phyloP scores from a whole-genome alignment of 83 land plant species.

The Isoetes engelmannii region DNA sequence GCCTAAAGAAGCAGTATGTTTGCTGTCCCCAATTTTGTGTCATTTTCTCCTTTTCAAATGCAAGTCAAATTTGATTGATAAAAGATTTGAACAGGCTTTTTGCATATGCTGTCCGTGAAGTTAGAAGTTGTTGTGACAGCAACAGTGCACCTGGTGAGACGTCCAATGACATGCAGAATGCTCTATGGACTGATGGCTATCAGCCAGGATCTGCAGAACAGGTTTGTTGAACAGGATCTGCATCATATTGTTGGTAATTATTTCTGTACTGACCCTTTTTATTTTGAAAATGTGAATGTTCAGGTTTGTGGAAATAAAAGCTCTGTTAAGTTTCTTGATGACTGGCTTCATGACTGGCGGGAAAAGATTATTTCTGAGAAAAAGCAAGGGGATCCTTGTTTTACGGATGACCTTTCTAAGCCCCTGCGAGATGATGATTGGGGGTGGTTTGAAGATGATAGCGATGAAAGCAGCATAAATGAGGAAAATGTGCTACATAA shows the following conservation, averaged over 20 bases:
- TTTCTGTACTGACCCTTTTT: conserved; percentile 4
- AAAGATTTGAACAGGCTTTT: no score
- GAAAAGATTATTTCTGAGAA: conserved; percentile 13
- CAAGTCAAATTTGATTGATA: no score
- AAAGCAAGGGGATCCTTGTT: conserved; percentile 10
- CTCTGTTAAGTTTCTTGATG: conserved; percentile 44
- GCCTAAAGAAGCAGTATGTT: no score
- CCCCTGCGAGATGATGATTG: conserved; percentile 21
- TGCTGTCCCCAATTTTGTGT: no score
- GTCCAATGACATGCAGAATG: conserved; percentile 11
- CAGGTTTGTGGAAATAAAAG: conserved; percentile 74
- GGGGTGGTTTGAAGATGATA: conserved; percentile 28
- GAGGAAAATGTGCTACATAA: conserved; percentile 35
- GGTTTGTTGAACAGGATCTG: conserved; percentile 9
- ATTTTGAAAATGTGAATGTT: not conserved
- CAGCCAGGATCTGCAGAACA: conserved; percentile 27
- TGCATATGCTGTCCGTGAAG: no score
- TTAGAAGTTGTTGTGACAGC: no score
- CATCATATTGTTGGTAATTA: not conserved
- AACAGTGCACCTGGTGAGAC: not conserved
- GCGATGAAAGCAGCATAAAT: conserved; percentile 28
- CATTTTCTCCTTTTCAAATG: no score
- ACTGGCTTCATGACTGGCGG: conserved; percentile 63
- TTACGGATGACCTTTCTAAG: not conserved
- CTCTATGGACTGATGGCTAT: conserved; percentile 24